phyloP scores from a whole-genome alignment of 768 basidiomycete species.

The Boletus coccyginus region DNA sequence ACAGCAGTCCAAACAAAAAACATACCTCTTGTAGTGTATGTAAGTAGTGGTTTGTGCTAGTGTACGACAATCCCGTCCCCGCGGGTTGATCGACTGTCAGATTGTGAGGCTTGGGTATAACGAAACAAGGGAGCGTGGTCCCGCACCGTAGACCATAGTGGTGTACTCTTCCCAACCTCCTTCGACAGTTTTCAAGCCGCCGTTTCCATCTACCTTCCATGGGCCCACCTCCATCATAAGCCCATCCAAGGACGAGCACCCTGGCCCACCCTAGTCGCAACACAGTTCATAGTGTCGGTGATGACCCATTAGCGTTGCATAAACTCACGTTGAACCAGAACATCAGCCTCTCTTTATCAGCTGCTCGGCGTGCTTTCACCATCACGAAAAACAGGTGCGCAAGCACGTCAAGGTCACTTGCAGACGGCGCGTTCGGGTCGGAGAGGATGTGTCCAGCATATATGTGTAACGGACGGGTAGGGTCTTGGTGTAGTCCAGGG shows the following conservation, averaged over 20 bases:
- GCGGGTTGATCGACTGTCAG: constrained; percentile 91
- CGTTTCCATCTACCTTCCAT: constrained; percentile 73
- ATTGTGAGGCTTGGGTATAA: constrained; percentile 8
- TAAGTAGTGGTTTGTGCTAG: constrained; percentile 81
- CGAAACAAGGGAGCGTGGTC: constrained; percentile 6
- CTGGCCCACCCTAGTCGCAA: constrained; percentile 77
- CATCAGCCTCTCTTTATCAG: constrained; percentile 87
- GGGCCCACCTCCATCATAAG: constrained; percentile 99
- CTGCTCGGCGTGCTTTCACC: constrained; percentile 78
- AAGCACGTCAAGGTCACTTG: constrained; percentile 56
- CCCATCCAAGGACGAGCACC: constrained; percentile 96
- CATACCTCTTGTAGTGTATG: constrained; percentile 70
- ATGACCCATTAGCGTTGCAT: neutral
- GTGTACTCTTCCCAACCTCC: constrained; percentile 99
- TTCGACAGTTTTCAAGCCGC: constrained; percentile 68
- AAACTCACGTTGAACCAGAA: constrained; percentile 93
- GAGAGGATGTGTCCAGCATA: constrained; percentile 86
- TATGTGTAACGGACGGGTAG: constrained; percentile 67
- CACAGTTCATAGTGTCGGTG: neutral
- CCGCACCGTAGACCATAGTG: constrained; percentile 85
- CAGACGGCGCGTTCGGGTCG: constrained; percentile 57
- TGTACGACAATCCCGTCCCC: constrained; percentile 92
- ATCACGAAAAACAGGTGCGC: constrained; percentile 88
- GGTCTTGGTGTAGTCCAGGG: constrained; percentile 74
- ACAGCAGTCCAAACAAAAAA: constrained; percentile 6